Evolutionary conservation across 805 yeast species (phyloP), one percentile per base, ranked within the genome.

Genomic region (Dipodascopsis tothii): DNA sequence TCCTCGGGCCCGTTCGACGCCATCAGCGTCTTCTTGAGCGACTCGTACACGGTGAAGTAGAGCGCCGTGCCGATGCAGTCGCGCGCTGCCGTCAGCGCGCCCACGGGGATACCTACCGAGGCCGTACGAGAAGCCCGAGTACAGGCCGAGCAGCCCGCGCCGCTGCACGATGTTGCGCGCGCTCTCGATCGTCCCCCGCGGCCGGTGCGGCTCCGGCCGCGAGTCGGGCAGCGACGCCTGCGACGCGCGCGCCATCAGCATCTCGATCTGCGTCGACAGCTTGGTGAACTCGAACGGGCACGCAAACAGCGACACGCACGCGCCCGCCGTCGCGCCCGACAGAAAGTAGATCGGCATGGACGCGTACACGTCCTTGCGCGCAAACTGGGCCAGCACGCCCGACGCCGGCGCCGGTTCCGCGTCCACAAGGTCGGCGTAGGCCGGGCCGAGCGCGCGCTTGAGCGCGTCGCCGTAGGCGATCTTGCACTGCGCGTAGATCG

Each of bases 281-380:
- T 85, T 86, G 38, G 90, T 78, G 63, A 84, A 75, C 61, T 85
- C 95, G 59, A 85, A 85, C 1, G 95, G 95, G 53, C 90, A 81
- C 2, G 87, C 83, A 60, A 79, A 75, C 4, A 72, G 28, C 2
- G 85, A 72, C 11, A 82, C 77, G 2, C 70, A 62, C 4, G 74
- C 74, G 3, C 95, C 95, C 0, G 92, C 77, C 0, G 75, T 49
- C 3, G 73, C 64, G 3, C 95, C 95, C 0, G 88, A 69, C 39
- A 50, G 33, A 41, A 64, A 60, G 38, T 53, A 50, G 22, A 46
- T 28, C 16, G 53, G 53, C 22, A 49, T 34, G 5, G 50, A 25
- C 9, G 30, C 30, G 9, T 9, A 14, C 14, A 25, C 9, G 30
- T 14, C 30, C 9, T 14, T 25, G 30, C 11, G 30, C 11, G 14